Percentiles rank a stretch among this genome's conserved stretches.
phyloP scores from a whole-genome alignment of 129 eudicot species.

The Saposhnikovia divaricata region DNA sequence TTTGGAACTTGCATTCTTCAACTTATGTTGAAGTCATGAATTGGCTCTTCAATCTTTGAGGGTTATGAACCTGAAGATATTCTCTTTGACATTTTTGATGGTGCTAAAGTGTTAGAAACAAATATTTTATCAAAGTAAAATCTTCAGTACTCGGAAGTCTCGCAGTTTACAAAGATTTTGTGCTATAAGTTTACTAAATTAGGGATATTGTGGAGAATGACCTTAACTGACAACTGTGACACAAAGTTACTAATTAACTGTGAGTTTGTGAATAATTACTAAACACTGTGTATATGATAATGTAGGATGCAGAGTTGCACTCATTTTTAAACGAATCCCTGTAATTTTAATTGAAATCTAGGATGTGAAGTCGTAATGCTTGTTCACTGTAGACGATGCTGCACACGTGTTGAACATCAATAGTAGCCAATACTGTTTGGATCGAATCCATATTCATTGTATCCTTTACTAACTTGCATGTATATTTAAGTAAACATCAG shows the following conservation, averaged over 20 bases:
- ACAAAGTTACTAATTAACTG: not conserved
- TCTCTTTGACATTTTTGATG: not conserved
- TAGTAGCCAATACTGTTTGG: not conserved
- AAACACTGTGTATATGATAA: not conserved
- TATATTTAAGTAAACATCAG: too few species aligned
- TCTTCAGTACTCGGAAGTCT: not conserved
- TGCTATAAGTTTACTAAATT: not conserved
- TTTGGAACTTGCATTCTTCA: not conserved
- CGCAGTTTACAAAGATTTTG: not conserved
- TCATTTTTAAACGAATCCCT: not conserved
- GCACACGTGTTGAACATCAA: too few species aligned
- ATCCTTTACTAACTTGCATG: too few species aligned
- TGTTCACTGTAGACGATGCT: not conserved
- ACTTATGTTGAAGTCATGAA: not conserved
- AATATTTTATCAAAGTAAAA: too few species aligned
- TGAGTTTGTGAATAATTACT: not conserved
- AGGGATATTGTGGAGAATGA: not conserved
- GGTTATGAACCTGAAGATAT: too few species aligned
- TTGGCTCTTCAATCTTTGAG: not conserved
- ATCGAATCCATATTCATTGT: too few species aligned
- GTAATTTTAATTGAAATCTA: not conserved
- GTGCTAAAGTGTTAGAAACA: not conserved
- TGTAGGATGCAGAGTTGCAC: not conserved
- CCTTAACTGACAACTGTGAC: not conserved
- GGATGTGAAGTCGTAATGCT: not conserved